Conservation (phyloP, 768 basidiomycete species). For the Tubosaeta brunneosetosa region DNA sequence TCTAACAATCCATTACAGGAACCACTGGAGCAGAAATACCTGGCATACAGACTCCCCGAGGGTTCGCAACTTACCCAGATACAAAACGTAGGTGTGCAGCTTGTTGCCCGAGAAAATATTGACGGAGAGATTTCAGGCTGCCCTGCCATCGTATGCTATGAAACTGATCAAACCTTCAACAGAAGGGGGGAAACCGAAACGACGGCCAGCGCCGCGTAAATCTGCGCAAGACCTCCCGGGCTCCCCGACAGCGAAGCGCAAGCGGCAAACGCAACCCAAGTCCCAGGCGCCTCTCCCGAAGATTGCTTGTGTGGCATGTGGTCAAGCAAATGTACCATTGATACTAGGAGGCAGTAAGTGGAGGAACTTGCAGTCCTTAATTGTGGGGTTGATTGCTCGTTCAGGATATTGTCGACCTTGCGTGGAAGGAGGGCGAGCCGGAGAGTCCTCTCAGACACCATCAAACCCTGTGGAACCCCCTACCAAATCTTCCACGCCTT, state of each 20-base stretch:
- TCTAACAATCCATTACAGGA: constrained; percentile 29
- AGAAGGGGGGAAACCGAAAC: constrained; percentile 34
- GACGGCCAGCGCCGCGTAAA: constrained; percentile 33
- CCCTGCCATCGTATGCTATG: constrained; percentile 46
- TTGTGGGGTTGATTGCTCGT: not conserved
- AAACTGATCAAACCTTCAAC: constrained; percentile 53
- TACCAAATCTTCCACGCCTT: not conserved
- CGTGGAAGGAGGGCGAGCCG: constrained; percentile 49
- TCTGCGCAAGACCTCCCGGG: constrained; percentile 19
- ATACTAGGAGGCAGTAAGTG: constrained; percentile 69
- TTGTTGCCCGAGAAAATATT: not conserved
- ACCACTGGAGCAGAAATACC: constrained; percentile 43
- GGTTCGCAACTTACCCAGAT: constrained; percentile 56
- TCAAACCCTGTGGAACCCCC: not conserved
- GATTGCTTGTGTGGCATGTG: constrained; percentile 57
- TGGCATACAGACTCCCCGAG: constrained; percentile 54
- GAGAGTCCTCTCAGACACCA: constrained; percentile 26
- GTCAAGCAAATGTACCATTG: constrained; percentile 67
- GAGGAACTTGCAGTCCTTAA: not conserved
- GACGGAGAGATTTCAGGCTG: constrained; percentile 32
- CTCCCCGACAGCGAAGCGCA: constrained; percentile 37
- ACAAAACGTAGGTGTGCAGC: constrained; percentile 42
- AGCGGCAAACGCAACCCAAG: constrained; percentile 34
- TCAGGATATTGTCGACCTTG: constrained; percentile 69
- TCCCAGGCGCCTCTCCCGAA: constrained; percentile 34